These are phyloP conservation scores for Suhomyces sp. DNA, from an alignment of 805 yeast species.

Conservation along the genomic window DNA sequence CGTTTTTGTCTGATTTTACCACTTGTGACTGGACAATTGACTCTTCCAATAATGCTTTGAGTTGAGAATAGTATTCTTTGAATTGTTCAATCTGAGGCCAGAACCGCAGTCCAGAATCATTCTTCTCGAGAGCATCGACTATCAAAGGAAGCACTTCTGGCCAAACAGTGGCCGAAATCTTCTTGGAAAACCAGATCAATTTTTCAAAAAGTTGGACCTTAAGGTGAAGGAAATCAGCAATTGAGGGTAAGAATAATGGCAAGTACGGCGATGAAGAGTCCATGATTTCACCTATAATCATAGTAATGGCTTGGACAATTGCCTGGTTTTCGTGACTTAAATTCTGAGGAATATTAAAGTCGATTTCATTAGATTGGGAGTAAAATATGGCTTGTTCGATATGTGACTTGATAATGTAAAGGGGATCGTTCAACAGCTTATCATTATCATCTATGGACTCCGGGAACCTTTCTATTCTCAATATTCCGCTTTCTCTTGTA, in stretches of 20 bases:
- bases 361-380: constrained; percentile 44
- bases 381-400: constrained; percentile 83
- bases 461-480: constrained; percentile 52
- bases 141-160: constrained; percentile 35
- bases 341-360: constrained; percentile 46
- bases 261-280: constrained; percentile 54
- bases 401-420: constrained; percentile 58
- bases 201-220: constrained; percentile 45
- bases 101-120: constrained; percentile 45
- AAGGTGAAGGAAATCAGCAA: constrained; percentile 48
- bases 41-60: constrained; percentile 12
- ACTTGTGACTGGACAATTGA: constrained; percentile 8
- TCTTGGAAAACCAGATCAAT: constrained; percentile 43
- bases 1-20: background rate
- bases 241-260: constrained; percentile 50
- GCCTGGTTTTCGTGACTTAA: constrained; percentile 10
- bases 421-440: constrained; percentile 8
- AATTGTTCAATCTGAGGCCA: constrained; percentile 25
- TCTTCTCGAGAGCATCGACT: constrained; percentile 31
- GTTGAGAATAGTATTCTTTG: background rate
- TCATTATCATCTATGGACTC: constrained; percentile 15
- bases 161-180: constrained; percentile 44
- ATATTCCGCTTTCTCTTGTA: constrained; percentile 57
- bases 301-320: constrained; percentile 37
- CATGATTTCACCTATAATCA: constrained; percentile 55